Conservation (phyloP, 176 grass and related monocot genomes). For the Microstegium vimineum region DNA sequence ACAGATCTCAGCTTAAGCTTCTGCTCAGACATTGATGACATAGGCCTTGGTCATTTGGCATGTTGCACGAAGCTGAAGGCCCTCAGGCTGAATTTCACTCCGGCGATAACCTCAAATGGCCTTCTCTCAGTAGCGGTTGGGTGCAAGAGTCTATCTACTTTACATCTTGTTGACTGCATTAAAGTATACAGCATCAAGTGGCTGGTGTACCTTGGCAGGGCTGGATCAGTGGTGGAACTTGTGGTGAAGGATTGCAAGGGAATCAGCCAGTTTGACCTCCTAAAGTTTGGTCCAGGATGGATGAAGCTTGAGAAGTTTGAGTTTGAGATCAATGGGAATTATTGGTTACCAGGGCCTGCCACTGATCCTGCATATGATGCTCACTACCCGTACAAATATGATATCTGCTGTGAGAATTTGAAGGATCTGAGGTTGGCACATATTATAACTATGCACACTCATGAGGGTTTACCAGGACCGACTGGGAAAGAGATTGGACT, state of each 20-base stretch:
- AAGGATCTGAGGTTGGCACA: slow-evolving; percentile 56
- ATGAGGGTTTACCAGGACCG: not conserved
- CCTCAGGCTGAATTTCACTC: slow-evolving; percentile 46
- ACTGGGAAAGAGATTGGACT: slow-evolving; percentile 27
- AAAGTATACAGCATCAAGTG: slow-evolving; percentile 47
- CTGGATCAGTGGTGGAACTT: slow-evolving; percentile 50
- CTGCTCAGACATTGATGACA: slow-evolving; percentile 52
- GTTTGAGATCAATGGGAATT: slow-evolving; percentile 48
- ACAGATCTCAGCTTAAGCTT: slow-evolving; percentile 61
- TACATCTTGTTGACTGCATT: slow-evolving; percentile 56
- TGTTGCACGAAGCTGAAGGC: slow-evolving; percentile 44
- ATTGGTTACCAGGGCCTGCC: slow-evolving; percentile 1
- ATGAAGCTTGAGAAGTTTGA: slow-evolving; percentile 55
- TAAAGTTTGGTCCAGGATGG: slow-evolving; percentile 58
- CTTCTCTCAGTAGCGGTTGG: slow-evolving; percentile 49
- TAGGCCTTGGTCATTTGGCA: slow-evolving; percentile 42
- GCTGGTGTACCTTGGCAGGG: slow-evolving; percentile 58
- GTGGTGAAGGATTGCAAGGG: slow-evolving; percentile 50
- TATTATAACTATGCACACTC: slow-evolving; percentile 24
- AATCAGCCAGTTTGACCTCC: slow-evolving; percentile 52
- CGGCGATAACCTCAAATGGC: slow-evolving; percentile 41
- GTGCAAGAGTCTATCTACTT: slow-evolving; percentile 50
- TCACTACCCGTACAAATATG: slow-evolving; percentile 18
- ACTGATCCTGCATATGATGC: not conserved
- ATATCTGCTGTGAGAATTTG: slow-evolving; percentile 38